phyloP scores from a whole-genome alignment of 2,329 filamentous ascomycete species.

The Fusarium sp. region DNA sequence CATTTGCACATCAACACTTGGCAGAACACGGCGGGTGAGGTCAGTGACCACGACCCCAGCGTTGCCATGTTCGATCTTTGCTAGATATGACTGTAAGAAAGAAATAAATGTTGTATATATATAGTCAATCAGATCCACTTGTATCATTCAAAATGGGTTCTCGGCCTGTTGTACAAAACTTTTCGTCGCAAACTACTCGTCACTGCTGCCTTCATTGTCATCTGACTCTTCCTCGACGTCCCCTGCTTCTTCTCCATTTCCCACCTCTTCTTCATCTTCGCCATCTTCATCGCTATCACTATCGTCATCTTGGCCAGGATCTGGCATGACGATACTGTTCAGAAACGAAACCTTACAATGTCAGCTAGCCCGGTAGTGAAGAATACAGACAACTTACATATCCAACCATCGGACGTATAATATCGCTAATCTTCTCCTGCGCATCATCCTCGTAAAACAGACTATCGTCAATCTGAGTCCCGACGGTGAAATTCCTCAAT shows the following conservation, averaged over 20 bases:
- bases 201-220: constrained; percentile 18
- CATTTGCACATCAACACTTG: constrained; percentile 80
- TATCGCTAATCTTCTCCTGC: constrained; percentile 72
- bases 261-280: constrained; percentile 38
- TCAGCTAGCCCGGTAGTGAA: background rate
- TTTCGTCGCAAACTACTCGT: constrained; percentile 14
- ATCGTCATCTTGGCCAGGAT: constrained; percentile 63
- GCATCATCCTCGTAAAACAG: constrained; percentile 72
- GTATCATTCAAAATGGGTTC: constrained; percentile 1
- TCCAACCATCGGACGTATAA: constrained; percentile 77
- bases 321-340: constrained; percentile 80
- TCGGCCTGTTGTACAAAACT: background rate
- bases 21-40: constrained; percentile 66
- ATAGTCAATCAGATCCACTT: constrained; percentile 11
- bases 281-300: constrained; percentile 55
- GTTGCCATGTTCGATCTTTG: constrained; percentile 74
- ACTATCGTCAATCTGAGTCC: constrained; percentile 73
- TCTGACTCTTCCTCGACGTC: constrained; percentile 23
- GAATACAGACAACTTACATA: constrained; percentile 72
- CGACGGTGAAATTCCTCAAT: constrained; percentile 82
- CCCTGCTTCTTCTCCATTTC: constrained; percentile 35
- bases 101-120: constrained; percentile 11
- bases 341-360: constrained; percentile 73
- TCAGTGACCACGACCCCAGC: constrained; percentile 77
- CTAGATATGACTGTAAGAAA: constrained; percentile 14